Evolutionary conservation across 73 alveolate genomes (phyloP), one percentile per base, ranked within the genome.

Genomic region (Uronychia setigera): DNA sequence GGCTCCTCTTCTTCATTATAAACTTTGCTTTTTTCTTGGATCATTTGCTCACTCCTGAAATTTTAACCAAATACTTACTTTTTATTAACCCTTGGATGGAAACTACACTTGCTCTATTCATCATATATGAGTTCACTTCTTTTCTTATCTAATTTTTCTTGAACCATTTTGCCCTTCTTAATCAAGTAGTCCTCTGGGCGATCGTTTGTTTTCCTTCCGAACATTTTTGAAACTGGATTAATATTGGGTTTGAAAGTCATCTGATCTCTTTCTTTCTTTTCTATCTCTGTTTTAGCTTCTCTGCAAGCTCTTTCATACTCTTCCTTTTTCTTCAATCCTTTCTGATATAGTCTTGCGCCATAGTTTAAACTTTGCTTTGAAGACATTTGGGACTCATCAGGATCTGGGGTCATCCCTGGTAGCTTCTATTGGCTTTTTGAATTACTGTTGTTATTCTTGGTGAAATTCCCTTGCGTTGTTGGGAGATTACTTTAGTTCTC

Each of bases 291-390:
- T 25, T 74, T 76, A 26, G 58, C 87, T 76, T 81, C 90, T 74
- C 79, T 76, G 67, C 83, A 74, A 34, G 27, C 60, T 27, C 90
- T 30, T 31, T 88, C 94, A 28, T 34, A 34, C 59, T 88, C 90
- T 32, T 88, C 94, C 14, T 31, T 13, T 74, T 79, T 76, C 79
- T 88, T 81, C 1, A 88, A 67, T 1, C 94, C 94, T 33, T 76
- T 88, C 33, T 88, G 83, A 76, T 88, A 88, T 19, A 88, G 84
- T 46, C 94, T 67, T n/a, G 59, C 74, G 27, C 94, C 94, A 57
- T 59, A 33, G 67, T 88, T 88, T 26, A 82, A 35, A 29, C 59
- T 27, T 29, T 33, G 25, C 58, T 35, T 80, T 1, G 26, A 57
- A 34, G 79, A 46, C n/a, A 5, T 11, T 19, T 11, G 5, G 5